Conservation (phyloP, 2,329 filamentous ascomycete genomes). For the Alternaria postmessia region DNA sequence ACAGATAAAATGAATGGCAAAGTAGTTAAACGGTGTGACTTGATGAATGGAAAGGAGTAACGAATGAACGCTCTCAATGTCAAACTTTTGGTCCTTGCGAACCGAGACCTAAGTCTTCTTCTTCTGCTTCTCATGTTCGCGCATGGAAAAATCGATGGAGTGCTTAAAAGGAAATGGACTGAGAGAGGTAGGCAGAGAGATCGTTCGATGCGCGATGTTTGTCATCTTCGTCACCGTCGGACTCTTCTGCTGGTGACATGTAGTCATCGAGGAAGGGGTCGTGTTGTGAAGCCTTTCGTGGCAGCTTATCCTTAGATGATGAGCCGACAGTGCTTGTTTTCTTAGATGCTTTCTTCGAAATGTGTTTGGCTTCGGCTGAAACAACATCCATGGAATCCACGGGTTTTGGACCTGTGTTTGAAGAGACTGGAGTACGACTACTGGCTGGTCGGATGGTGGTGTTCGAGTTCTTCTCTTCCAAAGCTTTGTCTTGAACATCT, state of each 20-base stretch:
- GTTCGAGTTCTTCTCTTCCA: slow-evolving; percentile 43
- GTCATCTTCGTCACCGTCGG: slow-evolving; percentile 13
- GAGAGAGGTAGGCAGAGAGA: slow-evolving; percentile 21
- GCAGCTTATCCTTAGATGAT: neutral
- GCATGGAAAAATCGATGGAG: slow-evolving; percentile 11
- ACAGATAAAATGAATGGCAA: slow-evolving; percentile 2
- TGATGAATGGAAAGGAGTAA: neutral
- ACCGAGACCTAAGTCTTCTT: slow-evolving; percentile 8
- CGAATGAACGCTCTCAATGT: slow-evolving; percentile 1
- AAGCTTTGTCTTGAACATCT: slow-evolving; percentile 27
- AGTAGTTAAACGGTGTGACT: neutral
- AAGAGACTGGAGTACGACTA: slow-evolving; percentile 33
- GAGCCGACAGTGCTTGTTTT: neutral
- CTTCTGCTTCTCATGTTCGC: slow-evolving; percentile 9
- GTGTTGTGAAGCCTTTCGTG: neutral
- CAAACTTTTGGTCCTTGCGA: slow-evolving; percentile 21
- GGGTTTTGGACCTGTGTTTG: slow-evolving; percentile 28
- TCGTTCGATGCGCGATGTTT: slow-evolving; percentile 9
- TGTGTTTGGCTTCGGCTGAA: slow-evolving; percentile 1
- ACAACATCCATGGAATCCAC: slow-evolving; percentile 16
- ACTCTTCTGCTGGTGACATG: slow-evolving; percentile 8
- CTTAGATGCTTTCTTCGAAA: neutral
- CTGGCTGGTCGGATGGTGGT: slow-evolving; percentile 44
- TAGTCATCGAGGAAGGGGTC: slow-evolving; percentile 14
- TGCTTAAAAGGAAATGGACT: slow-evolving; percentile 25